Evolutionary conservation across 805 yeast genomes (phyloP).

Genomic region (Gaillardinia entomophila): DNA sequence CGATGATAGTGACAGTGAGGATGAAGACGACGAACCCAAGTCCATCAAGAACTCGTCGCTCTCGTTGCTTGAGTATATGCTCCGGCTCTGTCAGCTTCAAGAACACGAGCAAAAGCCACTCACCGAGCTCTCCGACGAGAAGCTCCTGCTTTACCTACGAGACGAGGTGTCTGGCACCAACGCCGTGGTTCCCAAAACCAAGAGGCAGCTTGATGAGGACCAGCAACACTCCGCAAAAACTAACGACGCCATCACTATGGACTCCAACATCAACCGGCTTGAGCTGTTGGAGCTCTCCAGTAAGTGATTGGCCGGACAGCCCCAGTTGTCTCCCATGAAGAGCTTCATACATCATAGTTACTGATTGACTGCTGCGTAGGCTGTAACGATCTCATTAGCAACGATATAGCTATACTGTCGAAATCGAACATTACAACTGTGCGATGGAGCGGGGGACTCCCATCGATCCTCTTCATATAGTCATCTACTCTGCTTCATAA

Average conservation of each 20-base stretch:
- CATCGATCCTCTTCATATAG: too few relatives aligned
- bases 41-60: slow-evolving; percentile 27
- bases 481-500: too few relatives aligned
- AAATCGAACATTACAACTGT: too few relatives aligned
- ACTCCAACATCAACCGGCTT: slow-evolving; percentile 29
- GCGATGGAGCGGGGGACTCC: too few relatives aligned
- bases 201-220: slow-evolving; percentile 8
- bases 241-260: slow-evolving; percentile 14
- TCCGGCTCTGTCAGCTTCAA: slow-evolving; percentile 57
- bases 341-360: too few relatives aligned
- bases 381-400: too few relatives aligned
- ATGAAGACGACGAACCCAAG: slow-evolving; percentile 16
- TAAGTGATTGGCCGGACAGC: too few relatives aligned
- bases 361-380: too few relatives aligned
- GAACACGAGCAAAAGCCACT: slow-evolving; percentile 51
- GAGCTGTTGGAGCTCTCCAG: slow-evolving; percentile 25
- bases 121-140: slow-evolving; percentile 58
- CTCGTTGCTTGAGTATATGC: slow-evolving; percentile 57
- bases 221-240: slow-evolving; percentile 7
- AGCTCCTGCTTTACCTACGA: slow-evolving; percentile 51
- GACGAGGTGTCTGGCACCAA: slow-evolving; percentile 39
- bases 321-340: too few relatives aligned
- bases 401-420: too few relatives aligned
- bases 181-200: slow-evolving; percentile 13
- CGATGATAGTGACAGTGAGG: slow-evolving; percentile 19